phyloP scores from a whole-genome alignment of 208 protist species.

The Crithidia brevicula region DNA sequence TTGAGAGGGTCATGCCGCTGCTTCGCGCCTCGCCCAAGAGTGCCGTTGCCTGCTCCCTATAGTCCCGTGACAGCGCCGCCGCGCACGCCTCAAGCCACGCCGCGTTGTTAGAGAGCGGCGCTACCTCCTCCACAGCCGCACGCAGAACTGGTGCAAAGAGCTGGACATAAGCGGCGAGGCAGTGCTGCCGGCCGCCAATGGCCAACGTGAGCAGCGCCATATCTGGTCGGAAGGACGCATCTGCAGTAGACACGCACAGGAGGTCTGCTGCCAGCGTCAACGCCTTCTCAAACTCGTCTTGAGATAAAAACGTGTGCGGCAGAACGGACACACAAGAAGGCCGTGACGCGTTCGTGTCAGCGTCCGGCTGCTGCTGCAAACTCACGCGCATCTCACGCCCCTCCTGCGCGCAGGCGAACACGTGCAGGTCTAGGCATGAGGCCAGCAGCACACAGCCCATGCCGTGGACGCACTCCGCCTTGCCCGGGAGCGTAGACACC shows the following conservation, averaged over 20 bases:
- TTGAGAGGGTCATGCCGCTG: slow-evolving; percentile 4
- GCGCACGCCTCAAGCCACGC: slow-evolving; percentile 45
- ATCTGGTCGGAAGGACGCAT: slow-evolving; percentile 38
- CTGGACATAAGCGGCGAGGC: slow-evolving; percentile 47
- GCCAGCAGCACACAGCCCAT: slow-evolving; percentile 64
- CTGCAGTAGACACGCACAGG: slow-evolving; percentile 48
- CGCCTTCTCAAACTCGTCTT: slow-evolving; percentile 58
- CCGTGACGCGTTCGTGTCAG: not conserved
- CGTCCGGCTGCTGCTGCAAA: slow-evolving; percentile 1
- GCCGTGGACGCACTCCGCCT: slow-evolving; percentile 53
- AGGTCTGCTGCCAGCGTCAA: slow-evolving; percentile 74
- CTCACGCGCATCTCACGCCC: slow-evolving; percentile 30
- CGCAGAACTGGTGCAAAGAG: slow-evolving; percentile 54
- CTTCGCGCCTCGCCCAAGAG: slow-evolving; percentile 2
- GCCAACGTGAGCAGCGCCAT: slow-evolving; percentile 55
- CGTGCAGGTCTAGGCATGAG: slow-evolving; percentile 64
- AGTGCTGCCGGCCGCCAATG: slow-evolving; percentile 52
- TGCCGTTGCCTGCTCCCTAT: not conserved
- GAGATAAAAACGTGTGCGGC: slow-evolving; percentile 34
- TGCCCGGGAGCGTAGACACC: slow-evolving; percentile 35
- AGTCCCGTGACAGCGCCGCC: slow-evolving; percentile 8
- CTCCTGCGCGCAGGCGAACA: slow-evolving; percentile 44
- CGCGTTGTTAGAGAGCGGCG: slow-evolving; percentile 47
- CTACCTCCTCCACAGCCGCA: slow-evolving; percentile 24
- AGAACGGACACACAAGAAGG: slow-evolving; percentile 34